These are phyloP conservation scores for Cladosporium sp. DNA, from an alignment of 2,329 filamentous ascomycete genomes.

Conservation along the genomic window DNA sequence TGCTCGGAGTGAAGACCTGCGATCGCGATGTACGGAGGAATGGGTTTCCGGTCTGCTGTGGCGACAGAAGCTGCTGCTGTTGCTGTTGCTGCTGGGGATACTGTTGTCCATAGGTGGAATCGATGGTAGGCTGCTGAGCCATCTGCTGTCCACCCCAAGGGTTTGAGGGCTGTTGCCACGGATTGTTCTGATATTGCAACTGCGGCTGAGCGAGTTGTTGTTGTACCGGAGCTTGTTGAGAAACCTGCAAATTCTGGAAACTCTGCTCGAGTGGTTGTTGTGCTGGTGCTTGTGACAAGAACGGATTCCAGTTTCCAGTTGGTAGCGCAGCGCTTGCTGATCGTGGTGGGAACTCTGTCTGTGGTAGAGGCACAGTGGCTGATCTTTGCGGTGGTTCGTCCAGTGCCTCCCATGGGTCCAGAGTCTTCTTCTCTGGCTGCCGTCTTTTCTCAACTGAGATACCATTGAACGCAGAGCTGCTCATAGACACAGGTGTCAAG, in stretches of 20 bases:
- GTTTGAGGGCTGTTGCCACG: constrained; percentile 31
- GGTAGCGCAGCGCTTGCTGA: constrained; percentile 36
- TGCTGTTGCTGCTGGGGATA: constrained; percentile 31
- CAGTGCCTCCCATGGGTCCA: constrained; percentile 49
- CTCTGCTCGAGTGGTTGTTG: constrained; percentile 37
- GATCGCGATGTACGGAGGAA: constrained; percentile 48
- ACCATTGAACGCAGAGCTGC: constrained; percentile 48
- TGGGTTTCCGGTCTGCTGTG: constrained; percentile 55
- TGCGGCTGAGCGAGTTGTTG: constrained; percentile 26
- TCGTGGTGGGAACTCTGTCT: constrained; percentile 35
- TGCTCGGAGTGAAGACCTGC: constrained; percentile 46
- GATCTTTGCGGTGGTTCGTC: constrained; percentile 38
- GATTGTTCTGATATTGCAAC: constrained; percentile 30
- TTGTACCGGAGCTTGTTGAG: constrained; percentile 27
- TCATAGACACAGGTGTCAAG: constrained; percentile 48
- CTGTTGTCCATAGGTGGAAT: constrained; percentile 29
- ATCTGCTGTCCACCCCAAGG: constrained; percentile 35
- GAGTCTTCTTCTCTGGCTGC: constrained; percentile 27
- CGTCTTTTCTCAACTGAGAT: constrained; percentile 46
- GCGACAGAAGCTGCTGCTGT: constrained; percentile 33
- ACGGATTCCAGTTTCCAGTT: constrained; percentile 67
- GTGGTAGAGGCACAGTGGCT: constrained; percentile 32
- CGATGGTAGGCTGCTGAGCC: constrained; percentile 29
- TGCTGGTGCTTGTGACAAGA: constrained; percentile 52
- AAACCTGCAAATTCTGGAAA: constrained; percentile 75